phyloP scores from a whole-genome alignment of 2,329 filamentous ascomycete genomes.

The Penicillium italicum region DNA sequence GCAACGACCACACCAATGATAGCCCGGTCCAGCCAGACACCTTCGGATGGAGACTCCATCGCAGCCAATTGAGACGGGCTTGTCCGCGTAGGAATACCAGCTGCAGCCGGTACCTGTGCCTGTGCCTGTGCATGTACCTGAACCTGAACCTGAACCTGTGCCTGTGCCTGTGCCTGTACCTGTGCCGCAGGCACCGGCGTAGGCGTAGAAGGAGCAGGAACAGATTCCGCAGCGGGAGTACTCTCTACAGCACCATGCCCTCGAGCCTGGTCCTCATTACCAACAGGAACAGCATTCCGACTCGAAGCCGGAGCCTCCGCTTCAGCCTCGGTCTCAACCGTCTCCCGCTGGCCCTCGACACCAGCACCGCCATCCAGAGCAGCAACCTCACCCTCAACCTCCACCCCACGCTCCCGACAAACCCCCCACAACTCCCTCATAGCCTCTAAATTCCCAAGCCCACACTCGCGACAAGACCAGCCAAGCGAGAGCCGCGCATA shows the following conservation, averaged over 20 bases:
- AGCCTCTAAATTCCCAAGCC: slow-evolving; percentile 49
- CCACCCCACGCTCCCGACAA: slow-evolving; percentile 34
- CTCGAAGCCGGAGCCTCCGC: neutral
- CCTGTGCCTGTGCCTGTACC: neutral
- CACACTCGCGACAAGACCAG: slow-evolving; percentile 71
- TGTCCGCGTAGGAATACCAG: neutral
- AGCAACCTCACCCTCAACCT: slow-evolving; percentile 9
- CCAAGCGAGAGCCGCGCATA: slow-evolving; percentile 64
- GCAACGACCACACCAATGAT: slow-evolving; percentile 71
- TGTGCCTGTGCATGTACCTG: neutral
- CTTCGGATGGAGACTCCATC: slow-evolving; percentile 41
- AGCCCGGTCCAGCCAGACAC: slow-evolving; percentile 74
- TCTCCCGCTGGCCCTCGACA: neutral
- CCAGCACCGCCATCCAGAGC: slow-evolving; percentile 2
- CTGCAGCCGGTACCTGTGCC: neutral
- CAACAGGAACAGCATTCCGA: neutral
- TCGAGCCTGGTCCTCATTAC: neutral
- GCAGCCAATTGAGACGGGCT: neutral
- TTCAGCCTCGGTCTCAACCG: neutral
- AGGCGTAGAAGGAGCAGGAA: neutral
- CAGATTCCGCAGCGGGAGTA: neutral
- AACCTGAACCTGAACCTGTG: too few relatives aligned
- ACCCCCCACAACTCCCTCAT: slow-evolving; percentile 33
- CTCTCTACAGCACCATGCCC: neutral
- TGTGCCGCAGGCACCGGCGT: neutral